Conservation (phyloP, 1,139 yeast species). For the Hyphopichia wangnamkhiaoensis region DNA sequence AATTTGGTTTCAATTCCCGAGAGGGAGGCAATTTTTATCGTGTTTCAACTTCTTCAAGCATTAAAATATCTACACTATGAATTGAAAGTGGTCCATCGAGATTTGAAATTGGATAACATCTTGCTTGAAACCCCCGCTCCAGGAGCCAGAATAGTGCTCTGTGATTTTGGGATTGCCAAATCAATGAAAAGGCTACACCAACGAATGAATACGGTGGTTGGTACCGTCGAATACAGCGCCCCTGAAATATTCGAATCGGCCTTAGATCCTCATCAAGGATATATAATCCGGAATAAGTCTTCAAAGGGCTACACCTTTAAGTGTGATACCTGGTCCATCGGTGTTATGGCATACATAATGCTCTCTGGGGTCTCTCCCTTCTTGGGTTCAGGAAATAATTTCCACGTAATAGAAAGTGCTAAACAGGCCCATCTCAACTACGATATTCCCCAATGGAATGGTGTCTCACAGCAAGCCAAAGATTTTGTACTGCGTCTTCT, state of each 20-base stretch:
- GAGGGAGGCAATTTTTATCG: constrained; percentile 53
- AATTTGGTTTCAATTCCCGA: constrained; percentile 47
- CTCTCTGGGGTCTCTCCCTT: constrained; percentile 64
- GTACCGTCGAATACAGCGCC: constrained; percentile 69
- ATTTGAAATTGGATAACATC: constrained; percentile 53
- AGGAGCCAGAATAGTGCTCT: constrained; percentile 51
- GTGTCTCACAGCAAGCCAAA: constrained; percentile 41
- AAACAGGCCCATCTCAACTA: constrained; percentile 42
- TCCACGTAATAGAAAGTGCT: constrained; percentile 19
- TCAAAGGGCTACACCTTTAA: constrained; percentile 48
- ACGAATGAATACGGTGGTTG: constrained; percentile 59
- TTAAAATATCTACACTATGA: constrained; percentile 50
- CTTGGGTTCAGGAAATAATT: constrained; percentile 37
- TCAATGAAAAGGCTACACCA: constrained; percentile 14
- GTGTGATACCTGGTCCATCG: constrained; percentile 72
- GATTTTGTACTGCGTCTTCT: constrained; percentile 44
- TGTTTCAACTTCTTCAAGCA: constrained; percentile 57
- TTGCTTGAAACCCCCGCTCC: constrained; percentile 53
- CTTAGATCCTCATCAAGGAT: constrained; percentile 6
- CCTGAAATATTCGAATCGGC: constrained; percentile 42
- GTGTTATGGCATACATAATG: constrained; percentile 57
- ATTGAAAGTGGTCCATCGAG: constrained; percentile 21
- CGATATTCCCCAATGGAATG: constrained; percentile 39
- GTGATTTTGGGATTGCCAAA: constrained; percentile 71
- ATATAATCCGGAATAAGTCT: not conserved